Conservation (phyloP, 2,329 filamentous ascomycete species). For the Achaetomium macrosporum region DNA sequence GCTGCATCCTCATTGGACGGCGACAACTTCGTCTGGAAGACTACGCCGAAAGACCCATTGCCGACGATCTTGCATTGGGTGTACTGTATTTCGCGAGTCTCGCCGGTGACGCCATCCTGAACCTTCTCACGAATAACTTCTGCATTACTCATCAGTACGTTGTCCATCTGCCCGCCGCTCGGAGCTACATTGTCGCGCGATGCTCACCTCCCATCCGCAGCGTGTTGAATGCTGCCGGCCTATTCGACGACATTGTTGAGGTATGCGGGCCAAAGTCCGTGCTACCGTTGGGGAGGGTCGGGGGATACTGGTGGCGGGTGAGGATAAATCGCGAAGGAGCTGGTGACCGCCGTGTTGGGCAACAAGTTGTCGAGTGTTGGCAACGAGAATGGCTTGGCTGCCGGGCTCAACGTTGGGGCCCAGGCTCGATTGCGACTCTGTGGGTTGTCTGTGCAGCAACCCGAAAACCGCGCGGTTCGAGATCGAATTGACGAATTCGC, state of each 20-base stretch:
- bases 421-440: conserved; percentile 9
- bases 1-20: conserved; percentile 97
- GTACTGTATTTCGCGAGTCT: conserved; percentile 95
- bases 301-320: conserved; percentile 15
- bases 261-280: conserved; percentile 18
- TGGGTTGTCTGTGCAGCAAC: neutral
- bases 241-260: conserved; percentile 72
- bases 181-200: neutral
- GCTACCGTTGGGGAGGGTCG: conserved; percentile 25
- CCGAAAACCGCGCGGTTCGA: conserved; percentile 1
- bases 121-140: conserved; percentile 99
- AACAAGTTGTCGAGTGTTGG: conserved; percentile 20
- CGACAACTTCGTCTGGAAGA: conserved; percentile 97
- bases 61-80: conserved; percentile 99
- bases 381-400: conserved; percentile 12
- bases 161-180: neutral
- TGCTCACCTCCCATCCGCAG: conserved; percentile 97
- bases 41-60: conserved; percentile 97
- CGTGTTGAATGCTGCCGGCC: conserved; percentile 79
- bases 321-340: conserved; percentile 20
- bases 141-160: conserved; percentile 37
- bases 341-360: conserved; percentile 32
- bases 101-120: conserved; percentile 94
- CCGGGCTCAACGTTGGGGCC: conserved; percentile 15
- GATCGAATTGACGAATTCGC: conserved; percentile 14